phyloP scores from a whole-genome alignment of 2,329 filamentous ascomycete species.

The Fonsecaea pedrosoi region DNA sequence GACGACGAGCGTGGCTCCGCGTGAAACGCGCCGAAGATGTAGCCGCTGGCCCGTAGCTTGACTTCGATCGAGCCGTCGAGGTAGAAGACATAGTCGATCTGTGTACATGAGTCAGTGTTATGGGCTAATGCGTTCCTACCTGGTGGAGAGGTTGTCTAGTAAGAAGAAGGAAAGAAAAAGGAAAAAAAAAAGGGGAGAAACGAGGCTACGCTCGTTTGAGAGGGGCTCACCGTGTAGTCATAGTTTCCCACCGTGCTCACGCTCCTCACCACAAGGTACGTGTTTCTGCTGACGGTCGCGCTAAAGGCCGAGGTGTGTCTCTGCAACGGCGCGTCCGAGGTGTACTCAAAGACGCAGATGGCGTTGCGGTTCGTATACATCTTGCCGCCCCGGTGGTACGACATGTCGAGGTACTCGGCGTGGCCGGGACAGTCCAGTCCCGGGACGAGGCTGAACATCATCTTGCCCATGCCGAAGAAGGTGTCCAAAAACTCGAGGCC shows the following conservation, averaged over 20 bases:
- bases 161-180: neutral
- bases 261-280: slow-evolving; percentile 53
- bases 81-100: slow-evolving; percentile 59
- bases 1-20: slow-evolving; percentile 24
- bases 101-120: too few species aligned
- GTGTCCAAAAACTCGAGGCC: slow-evolving; percentile 44
- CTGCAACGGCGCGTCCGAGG: slow-evolving; percentile 43
- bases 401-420: slow-evolving; percentile 41
- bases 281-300: slow-evolving; percentile 45
- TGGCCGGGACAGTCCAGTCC: slow-evolving; percentile 43
- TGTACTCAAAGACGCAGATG: slow-evolving; percentile 43
- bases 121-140: too few species aligned
- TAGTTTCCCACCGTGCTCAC: slow-evolving; percentile 63
- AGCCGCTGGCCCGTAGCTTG: slow-evolving; percentile 54
- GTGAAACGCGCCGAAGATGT: slow-evolving; percentile 43
- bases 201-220: neutral
- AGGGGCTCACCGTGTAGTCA: slow-evolving; percentile 50
- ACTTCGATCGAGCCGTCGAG: slow-evolving; percentile 61
- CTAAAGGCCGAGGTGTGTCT: slow-evolving; percentile 43
- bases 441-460: slow-evolving; percentile 42
- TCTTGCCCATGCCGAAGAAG: slow-evolving; percentile 44
- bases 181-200: neutral
- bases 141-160: too few species aligned
- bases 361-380: slow-evolving; percentile 44
- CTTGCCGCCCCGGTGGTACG: slow-evolving; percentile 35